Evolutionary conservation across 768 basidiomycete genomes (phyloP), one percentile per base, ranked within the genome.

Genomic region (Suillus paluster): DNA sequence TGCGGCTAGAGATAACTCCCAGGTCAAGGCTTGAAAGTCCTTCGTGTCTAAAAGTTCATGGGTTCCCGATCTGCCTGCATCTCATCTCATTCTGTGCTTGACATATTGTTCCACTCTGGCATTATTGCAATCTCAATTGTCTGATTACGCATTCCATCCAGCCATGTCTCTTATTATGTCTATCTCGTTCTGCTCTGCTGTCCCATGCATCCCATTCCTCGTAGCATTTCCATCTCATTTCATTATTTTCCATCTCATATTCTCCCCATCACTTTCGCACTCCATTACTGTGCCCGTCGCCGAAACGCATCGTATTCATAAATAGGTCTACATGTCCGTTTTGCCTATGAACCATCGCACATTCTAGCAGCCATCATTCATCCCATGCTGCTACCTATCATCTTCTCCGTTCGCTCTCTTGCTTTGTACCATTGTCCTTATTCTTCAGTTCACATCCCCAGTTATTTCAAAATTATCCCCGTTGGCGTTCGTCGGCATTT

Each of bases 121-220:
- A 75, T 76, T 66, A 52, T 63, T 63, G 61, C 73, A 76, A 75
- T 76, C 70, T 73, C 73, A 75, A 57, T 68, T 75, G 75, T 75
- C 75, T 76, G 75, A 75, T 71, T 76, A 76, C 61, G 70, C 73
- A 76, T 56, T 71, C 70, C 54, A 55, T 10, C 54, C 75, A 71
- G 71, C 64, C 75, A 75, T 76, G 75, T 76, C 71, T 64, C 66
- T 66, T 59, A 67, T 64, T 69, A 61, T 69, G 69, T 67, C 76
- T 76, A 71, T 76, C 71, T 73, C 72, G 67, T 75, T 71, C 70
- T 74, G 64, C 65, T 73, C 64, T 68, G 79, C 76, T 80, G 57
- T 66, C 60, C 61, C 48, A 59, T 64, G 46, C 58, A 55, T 55
- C 52, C 50, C 41, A 50, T 59, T 54, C 48, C 41, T 61, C 69